A percentile compares a stretch with the other conserved stretches of the same genome.
Conservation (phyloP, 139 green algal species). For the Astrephomene gubernaculifera region DNA sequence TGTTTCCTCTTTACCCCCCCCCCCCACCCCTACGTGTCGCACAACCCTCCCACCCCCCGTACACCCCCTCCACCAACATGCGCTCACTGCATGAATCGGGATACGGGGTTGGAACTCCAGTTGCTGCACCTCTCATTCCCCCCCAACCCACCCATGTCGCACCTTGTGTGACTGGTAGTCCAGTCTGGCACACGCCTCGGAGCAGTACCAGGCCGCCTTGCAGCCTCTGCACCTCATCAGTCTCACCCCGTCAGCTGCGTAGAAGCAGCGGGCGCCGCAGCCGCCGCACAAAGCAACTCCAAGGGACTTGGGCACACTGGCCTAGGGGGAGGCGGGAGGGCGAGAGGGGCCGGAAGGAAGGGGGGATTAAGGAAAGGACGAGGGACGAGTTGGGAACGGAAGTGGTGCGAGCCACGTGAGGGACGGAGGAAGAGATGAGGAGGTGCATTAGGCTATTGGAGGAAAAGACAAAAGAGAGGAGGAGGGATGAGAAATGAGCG, state of each 20-base stretch:
- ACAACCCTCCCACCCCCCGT: too few relatives aligned
- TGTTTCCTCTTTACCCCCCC: background rate
- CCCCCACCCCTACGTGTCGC: background rate
- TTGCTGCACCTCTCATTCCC: background rate
- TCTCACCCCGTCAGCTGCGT: slow-evolving; percentile 11
- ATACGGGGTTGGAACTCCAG: too few relatives aligned
- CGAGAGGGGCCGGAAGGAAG: background rate
- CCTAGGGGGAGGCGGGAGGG: background rate
- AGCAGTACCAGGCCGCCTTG: slow-evolving; percentile 33
- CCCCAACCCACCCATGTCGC: background rate
- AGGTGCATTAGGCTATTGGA: too few relatives aligned
- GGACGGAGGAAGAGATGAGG: too few relatives aligned
- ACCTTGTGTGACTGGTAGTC: slow-evolving; percentile 39
- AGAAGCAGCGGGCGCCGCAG: slow-evolving; percentile 35
- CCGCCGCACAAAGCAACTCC: slow-evolving; percentile 32
- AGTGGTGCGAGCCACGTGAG: background rate
- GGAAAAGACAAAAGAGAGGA: too few relatives aligned
- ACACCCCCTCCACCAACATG: too few relatives aligned
- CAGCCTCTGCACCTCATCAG: slow-evolving; percentile 32
- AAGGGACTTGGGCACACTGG: slow-evolving; percentile 34
- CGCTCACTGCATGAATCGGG: too few relatives aligned
- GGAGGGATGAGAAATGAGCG: too few relatives aligned
- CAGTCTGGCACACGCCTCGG: slow-evolving; percentile 12
- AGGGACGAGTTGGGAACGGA: background rate
- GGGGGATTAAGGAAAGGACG: background rate